A percentile compares a stretch with the other conserved stretches of the same genome.
Conservation (phyloP, 441 rosid species). For the Manihot esculenta region DNA sequence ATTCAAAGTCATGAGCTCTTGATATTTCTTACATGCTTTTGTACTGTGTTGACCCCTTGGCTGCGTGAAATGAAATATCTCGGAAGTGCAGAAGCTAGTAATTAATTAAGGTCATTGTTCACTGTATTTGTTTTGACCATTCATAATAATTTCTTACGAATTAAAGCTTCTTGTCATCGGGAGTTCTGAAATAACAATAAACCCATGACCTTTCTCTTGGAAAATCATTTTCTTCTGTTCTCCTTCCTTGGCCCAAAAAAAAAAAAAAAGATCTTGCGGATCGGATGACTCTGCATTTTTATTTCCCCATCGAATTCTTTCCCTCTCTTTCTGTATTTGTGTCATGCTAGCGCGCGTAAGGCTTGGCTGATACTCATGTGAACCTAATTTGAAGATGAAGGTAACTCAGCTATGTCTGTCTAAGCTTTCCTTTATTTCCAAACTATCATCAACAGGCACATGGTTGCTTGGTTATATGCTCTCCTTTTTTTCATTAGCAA, state of each 20-base stretch:
- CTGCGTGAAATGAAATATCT: conserved; percentile 23
- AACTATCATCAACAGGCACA: conserved; percentile 32
- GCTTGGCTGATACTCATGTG: conserved; percentile 30
- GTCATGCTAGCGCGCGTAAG: too few species aligned
- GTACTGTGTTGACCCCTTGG: conserved; percentile 25
- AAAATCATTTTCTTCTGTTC: not conserved
- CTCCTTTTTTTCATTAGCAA: not conserved
- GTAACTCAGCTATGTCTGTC: conserved; percentile 25
- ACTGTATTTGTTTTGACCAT: conserved; percentile 44
- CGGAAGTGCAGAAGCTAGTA: conserved; percentile 27
- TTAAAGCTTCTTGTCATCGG: conserved; percentile 11
- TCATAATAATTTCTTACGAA: conserved; percentile 45
- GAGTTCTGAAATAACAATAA: conserved; percentile 26
- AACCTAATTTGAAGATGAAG: conserved; percentile 33
- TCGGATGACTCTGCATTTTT: not conserved
- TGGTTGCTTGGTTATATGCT: conserved; percentile 14
- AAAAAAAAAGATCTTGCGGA: not conserved
- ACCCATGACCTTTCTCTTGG: conserved; percentile 20
- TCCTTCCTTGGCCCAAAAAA: not conserved
- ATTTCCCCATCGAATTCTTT: not conserved
- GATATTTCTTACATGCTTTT: conserved; percentile 16
- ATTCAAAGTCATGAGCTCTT: not conserved
- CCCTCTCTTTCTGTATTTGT: not conserved
- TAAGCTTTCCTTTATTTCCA: conserved; percentile 24
- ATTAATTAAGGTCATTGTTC: conserved; percentile 22